A percentile compares a stretch with the other conserved stretches of the same genome.
Evolutionary conservation across 1,284 basidiomycete species (phyloP).

Genomic region (Fomitopsis palustris): DNA sequence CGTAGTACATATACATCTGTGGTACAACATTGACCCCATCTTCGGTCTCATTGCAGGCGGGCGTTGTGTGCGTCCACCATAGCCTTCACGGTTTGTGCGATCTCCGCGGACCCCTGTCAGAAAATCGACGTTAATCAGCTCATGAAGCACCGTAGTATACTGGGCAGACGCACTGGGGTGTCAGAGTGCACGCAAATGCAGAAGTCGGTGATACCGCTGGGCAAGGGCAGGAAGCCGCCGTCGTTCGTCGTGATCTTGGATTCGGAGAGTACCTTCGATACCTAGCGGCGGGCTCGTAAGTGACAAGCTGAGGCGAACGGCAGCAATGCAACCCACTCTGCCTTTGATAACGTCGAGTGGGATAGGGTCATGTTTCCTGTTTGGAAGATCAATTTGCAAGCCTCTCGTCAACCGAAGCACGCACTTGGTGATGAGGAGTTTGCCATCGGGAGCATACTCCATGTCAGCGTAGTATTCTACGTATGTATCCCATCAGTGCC

Average conservation of each 20-base stretch:
- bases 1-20: no score
- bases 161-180: constrained; percentile 44
- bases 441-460: constrained; percentile 51
- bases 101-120: constrained; percentile 48
- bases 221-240: constrained; percentile 39
- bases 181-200: constrained; percentile 67
- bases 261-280: constrained; percentile 38
- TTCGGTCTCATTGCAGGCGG: not conserved
- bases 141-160: not conserved
- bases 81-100: constrained; percentile 43
- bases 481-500: not conserved
- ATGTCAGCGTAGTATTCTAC: constrained; percentile 64
- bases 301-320: not conserved
- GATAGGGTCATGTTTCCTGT: constrained; percentile 50
- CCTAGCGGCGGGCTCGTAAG: constrained; percentile 31
- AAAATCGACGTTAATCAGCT: not conserved
- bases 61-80: constrained; percentile 49
- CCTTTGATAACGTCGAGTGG: constrained; percentile 38
- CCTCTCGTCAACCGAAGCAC: constrained; percentile 4
- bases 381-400: not conserved
- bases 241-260: constrained; percentile 45
- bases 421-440: constrained; percentile 54
- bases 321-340: constrained; percentile 31
- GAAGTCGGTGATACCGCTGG: constrained; percentile 42
- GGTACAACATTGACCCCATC: not conserved